Evolutionary conservation across 116 monocot genomes (phyloP).

Genomic region (Trichopus zeylanicus): DNA sequence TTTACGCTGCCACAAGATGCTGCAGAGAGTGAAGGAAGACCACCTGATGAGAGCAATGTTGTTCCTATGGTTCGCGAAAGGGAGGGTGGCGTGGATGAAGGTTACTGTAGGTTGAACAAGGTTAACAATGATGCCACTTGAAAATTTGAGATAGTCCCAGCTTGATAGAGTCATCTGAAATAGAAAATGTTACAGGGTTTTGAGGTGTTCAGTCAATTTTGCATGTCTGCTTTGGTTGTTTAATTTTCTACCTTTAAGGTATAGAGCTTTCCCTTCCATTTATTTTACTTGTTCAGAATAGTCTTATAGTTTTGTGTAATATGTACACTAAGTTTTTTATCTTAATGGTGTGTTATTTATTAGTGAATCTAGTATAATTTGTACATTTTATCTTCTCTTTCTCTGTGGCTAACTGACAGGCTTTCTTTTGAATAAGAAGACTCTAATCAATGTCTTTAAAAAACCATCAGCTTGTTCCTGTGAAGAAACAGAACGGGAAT

Average conservation of each 20-base stretch:
- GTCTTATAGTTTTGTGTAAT: not conserved
- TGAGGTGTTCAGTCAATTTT: not conserved
- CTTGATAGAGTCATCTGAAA: not conserved
- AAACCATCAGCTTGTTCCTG: too few species aligned
- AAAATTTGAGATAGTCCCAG: not conserved
- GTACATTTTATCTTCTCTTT: too few species aligned
- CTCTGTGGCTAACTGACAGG: too few species aligned
- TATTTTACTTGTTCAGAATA: not conserved
- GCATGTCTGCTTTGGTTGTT: not conserved
- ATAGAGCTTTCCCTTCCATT: not conserved
- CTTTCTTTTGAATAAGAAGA: too few species aligned
- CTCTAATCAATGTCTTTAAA: too few species aligned
- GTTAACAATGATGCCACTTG: conserved; percentile 20
- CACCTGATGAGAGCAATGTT: conserved; percentile 19
- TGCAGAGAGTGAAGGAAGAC: conserved; percentile 29
- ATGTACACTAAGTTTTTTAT: not conserved
- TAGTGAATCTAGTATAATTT: too few species aligned
- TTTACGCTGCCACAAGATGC: conserved; percentile 19
- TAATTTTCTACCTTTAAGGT: not conserved
- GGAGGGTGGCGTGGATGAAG: conserved; percentile 30
- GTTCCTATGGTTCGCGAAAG: conserved; percentile 8
- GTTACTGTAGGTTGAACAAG: conserved; percentile 12
- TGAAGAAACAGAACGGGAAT: too few species aligned
- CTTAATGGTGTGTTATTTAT: too few species aligned
- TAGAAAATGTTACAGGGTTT: not conserved